phyloP scores from a whole-genome alignment of 306 rosid genomes.

The Trifolium fragiferum region DNA sequence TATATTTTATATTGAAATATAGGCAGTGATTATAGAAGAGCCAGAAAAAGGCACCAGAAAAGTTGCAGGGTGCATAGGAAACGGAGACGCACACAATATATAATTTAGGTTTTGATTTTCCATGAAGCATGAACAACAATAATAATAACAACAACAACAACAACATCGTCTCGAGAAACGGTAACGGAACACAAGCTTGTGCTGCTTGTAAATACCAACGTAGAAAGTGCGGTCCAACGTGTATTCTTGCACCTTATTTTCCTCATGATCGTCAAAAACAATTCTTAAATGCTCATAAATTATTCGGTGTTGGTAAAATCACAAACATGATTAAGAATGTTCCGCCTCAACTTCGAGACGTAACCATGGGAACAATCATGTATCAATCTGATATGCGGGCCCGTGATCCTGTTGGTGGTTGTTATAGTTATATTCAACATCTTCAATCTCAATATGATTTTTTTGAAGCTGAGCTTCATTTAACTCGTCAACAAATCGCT shows the following conservation, averaged over 20 bases:
- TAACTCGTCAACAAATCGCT: conserved; percentile 65
- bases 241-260: conserved; percentile 83
- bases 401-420: conserved; percentile 76
- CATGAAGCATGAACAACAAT: conserved; percentile 22
- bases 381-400: conserved; percentile 75
- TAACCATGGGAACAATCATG: conserved; percentile 62
- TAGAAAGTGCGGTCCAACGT: conserved; percentile 70
- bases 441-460: conserved; percentile 51
- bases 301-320: conserved; percentile 82
- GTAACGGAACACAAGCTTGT: conserved; percentile 69
- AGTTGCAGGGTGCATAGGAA: conserved; percentile 11
- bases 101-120: not conserved
- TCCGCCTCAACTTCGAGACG: conserved; percentile 30
- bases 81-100: not conserved
- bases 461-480: conserved; percentile 48
- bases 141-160: no score
- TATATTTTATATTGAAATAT: not conserved
- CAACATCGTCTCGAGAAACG: not conserved
- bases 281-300: conserved; percentile 70
- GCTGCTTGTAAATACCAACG: conserved; percentile 89
- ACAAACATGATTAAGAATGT: conserved; percentile 56
- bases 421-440: conserved; percentile 40
- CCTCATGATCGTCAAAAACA: conserved; percentile 71
- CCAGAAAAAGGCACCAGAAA: conserved; percentile 9
- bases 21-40: not conserved